Base-by-base conservation (phyloP, 495 filamentous ascomycete species). In the Hypoxylon subgilvum region DNA sequence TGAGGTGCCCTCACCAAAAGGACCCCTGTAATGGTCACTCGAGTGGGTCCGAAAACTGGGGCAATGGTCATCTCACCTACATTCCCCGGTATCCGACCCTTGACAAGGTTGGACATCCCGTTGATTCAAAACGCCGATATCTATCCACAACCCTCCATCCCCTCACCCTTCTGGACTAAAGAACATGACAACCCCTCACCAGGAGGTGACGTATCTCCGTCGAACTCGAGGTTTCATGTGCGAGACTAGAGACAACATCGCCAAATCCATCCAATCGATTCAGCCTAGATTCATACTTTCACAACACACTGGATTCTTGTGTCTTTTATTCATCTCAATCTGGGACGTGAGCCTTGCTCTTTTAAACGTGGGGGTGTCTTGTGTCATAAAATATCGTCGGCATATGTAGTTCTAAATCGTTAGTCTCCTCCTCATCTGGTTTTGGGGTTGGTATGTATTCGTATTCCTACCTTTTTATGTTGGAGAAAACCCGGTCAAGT, bases 151-250 rank as follows among this genome's bases (percentile, higher is more conserved):
- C 36, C 42, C 56, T 21, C 42, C 41, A 41, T 50, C 52, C 31
- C 31, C 49, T 54, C 17, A 45, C 7, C 39, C 42, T 43, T 27
- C 21, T 19, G 27, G 39, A n/a, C 53, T 48, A 52, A 57, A 52
- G n/a, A 42, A 52, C 28, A 43, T 3, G 25, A 36, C 14, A 32
- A 61, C 60, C 60, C 53, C 60, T 63, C 60, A 39, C 51, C 14
- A n/a, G n/a, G 27, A 52, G 19, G 53, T 63, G 60, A 63, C 60
- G 60, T 63, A 57, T 16, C 42, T 19, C 27, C 42, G 40, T 40
- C 40, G 34, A 56, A 21, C 46, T 56, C 25, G 34, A 53, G 30
- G 60, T 63, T 63, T 63, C 60, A 63, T 52, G 53, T 63, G 53
- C 42, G 48, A 42, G 42, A 39, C 19, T 21, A 34, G 22, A 31